Percentiles rank a stretch among this genome's conserved stretches.
These are phyloP conservation scores for Chenopodium album DNA, from an alignment of 148 eudicot genomes.

Conservation along the genomic window DNA sequence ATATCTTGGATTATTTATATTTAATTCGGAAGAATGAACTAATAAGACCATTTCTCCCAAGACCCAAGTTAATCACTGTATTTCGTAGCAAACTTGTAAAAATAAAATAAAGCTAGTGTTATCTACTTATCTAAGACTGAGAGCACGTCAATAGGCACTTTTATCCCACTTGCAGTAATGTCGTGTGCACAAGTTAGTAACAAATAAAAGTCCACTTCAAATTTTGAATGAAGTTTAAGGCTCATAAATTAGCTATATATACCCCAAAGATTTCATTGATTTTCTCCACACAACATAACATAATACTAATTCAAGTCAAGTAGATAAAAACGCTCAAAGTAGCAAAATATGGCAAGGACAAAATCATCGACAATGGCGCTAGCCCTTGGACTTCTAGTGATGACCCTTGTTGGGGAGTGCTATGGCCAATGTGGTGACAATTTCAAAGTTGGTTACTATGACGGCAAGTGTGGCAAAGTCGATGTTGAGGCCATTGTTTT, in stretches of 20 bases:
- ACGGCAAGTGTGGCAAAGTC: slow-evolving; percentile 16
- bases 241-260: neutral
- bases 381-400: slow-evolving; percentile 26
- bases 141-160: neutral
- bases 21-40: no score
- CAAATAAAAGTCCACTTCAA: neutral
- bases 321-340: neutral
- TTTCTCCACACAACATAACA: slow-evolving; percentile 7
- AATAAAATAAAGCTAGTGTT: no score
- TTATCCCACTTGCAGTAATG: neutral
- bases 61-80: neutral
- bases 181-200: slow-evolving; percentile 1
- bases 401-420: slow-evolving; percentile 29
- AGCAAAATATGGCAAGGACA: slow-evolving; percentile 19
- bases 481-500: slow-evolving; percentile 20
- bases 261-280: neutral
- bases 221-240: neutral
- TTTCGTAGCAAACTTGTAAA: neutral
- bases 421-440: slow-evolving; percentile 20
- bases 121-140: neutral
- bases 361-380: slow-evolving; percentile 7
- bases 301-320: neutral
- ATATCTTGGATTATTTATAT: no score
- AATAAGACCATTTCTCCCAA: neutral
- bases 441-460: slow-evolving; percentile 16